These are phyloP conservation scores for Pisolithus marmoratus DNA, from an alignment of 768 basidiomycete genomes.

Conservation along the genomic window DNA sequence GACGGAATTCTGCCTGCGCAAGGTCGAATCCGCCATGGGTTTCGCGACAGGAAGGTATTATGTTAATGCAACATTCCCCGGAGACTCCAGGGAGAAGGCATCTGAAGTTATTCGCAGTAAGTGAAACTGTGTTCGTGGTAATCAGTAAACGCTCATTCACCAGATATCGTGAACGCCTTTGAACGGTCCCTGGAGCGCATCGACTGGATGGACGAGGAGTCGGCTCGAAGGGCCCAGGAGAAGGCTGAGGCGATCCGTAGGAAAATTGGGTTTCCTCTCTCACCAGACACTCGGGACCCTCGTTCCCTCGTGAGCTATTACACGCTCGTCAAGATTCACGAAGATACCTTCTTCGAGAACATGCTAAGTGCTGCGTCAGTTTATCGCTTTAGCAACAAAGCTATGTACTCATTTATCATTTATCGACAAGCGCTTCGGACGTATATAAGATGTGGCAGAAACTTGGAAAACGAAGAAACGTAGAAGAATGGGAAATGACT, in stretches of 20 bases:
- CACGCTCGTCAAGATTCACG: conserved; percentile 53
- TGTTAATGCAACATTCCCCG: conserved; percentile 76
- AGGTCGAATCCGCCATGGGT: conserved; percentile 72
- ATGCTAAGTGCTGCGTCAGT: conserved; percentile 58
- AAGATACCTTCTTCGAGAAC: conserved; percentile 79
- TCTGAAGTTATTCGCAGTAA: conserved; percentile 77
- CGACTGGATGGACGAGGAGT: conserved; percentile 89
- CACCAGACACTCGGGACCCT: conserved; percentile 74
- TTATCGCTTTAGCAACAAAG: neutral
- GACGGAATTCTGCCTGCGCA: conserved; percentile 73
- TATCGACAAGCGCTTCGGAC: conserved; percentile 45
- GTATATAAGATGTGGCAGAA: conserved; percentile 67
- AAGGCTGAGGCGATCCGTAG: conserved; percentile 62
- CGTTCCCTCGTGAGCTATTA: conserved; percentile 73
- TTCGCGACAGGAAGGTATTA: conserved; percentile 88
- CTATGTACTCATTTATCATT: conserved; percentile 7
- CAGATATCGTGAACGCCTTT: conserved; percentile 80
- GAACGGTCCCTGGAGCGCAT: conserved; percentile 66
- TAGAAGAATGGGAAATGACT: conserved; percentile 81
- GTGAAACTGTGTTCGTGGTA: conserved; percentile 5
- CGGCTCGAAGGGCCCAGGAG: conserved; percentile 73
- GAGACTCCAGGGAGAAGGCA: conserved; percentile 73
- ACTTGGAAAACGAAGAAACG: conserved; percentile 66
- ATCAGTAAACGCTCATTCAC: conserved; percentile 4
- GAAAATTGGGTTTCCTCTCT: conserved; percentile 91